A percentile compares a stretch with the other conserved stretches of the same genome.
phyloP scores from a whole-genome alignment of 2,329 filamentous ascomycete genomes.

The Aspergillus sp. region DNA sequence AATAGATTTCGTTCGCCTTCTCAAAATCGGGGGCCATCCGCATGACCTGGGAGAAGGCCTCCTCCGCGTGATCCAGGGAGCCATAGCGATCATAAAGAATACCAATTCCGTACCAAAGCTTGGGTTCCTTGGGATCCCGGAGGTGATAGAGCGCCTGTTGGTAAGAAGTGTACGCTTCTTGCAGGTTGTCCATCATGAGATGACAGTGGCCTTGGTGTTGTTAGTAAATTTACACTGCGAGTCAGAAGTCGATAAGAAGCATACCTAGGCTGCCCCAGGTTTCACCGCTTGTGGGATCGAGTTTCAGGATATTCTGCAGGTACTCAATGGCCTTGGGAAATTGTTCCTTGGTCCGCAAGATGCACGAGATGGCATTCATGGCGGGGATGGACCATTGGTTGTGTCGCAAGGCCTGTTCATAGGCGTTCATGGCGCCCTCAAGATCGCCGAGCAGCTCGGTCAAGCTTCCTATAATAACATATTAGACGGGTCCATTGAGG shows the following conservation, averaged over 20 bases:
- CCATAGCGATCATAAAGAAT: slow-evolving; percentile 97
- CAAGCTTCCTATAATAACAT: slow-evolving; percentile 63
- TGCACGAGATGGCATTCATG: slow-evolving; percentile 91
- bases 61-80: slow-evolving; percentile 93
- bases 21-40: slow-evolving; percentile 96
- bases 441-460: slow-evolving; percentile 84
- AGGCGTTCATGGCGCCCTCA: slow-evolving; percentile 85
- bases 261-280: slow-evolving; percentile 93
- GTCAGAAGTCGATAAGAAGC: slow-evolving; percentile 22
- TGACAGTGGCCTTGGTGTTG: slow-evolving; percentile 79
- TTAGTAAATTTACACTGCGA: slow-evolving; percentile 3
- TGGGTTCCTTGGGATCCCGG: slow-evolving; percentile 93
- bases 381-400: slow-evolving; percentile 86
- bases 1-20: slow-evolving; percentile 99
- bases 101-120: slow-evolving; percentile 97
- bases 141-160: slow-evolving; percentile 93
- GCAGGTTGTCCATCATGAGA: slow-evolving; percentile 96
- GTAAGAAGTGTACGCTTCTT: slow-evolving; percentile 95
- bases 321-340: slow-evolving; percentile 94
- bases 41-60: slow-evolving; percentile 98
- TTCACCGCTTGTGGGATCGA: slow-evolving; percentile 87
- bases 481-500: slow-evolving; percentile 6
- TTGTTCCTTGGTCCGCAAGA: slow-evolving; percentile 86
- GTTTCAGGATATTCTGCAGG: slow-evolving; percentile 82
- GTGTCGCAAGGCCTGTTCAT: slow-evolving; percentile 83